Evolutionary conservation across 495 filamentous ascomycete species (phyloP).

Genomic region (Apodospora peruviana): DNA sequence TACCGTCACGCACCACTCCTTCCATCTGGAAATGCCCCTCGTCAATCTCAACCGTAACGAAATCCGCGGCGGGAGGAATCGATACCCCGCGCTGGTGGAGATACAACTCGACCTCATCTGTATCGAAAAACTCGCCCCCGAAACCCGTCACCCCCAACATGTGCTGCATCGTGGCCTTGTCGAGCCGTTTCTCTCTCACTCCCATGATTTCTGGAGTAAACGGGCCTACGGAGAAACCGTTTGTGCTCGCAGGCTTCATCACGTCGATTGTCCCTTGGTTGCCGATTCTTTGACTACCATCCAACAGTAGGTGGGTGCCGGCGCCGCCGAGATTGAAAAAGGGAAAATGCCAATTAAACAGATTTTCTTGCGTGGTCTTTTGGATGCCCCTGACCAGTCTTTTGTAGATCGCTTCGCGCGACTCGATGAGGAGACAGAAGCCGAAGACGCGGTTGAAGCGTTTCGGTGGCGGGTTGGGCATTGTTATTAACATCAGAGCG

Average conservation of each 20-base stretch:
- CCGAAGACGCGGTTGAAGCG: slow-evolving; percentile 56
- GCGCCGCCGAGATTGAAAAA: slow-evolving; percentile 64
- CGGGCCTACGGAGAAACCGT: slow-evolving; percentile 37
- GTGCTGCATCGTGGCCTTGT: slow-evolving; percentile 31
- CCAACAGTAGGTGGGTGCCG: slow-evolving; percentile 46
- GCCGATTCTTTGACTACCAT: slow-evolving; percentile 13
- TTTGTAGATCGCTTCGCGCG: slow-evolving; percentile 40
- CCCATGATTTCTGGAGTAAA: slow-evolving; percentile 24
- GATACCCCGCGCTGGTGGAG: slow-evolving; percentile 53
- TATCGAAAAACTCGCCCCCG: slow-evolving; percentile 68
- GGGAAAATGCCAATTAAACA: slow-evolving; percentile 57
- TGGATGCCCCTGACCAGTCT: slow-evolving; percentile 39
- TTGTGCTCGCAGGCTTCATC: slow-evolving; percentile 25
- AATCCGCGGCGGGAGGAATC: slow-evolving; percentile 48
- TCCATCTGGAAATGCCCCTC: too few species aligned
- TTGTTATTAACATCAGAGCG: slow-evolving; percentile 54
- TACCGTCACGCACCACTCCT: too few species aligned
- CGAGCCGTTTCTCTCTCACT: slow-evolving; percentile 21
- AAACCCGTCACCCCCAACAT: slow-evolving; percentile 38
- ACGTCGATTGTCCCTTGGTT: slow-evolving; percentile 28
- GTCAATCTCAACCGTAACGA: slow-evolving; percentile 46
- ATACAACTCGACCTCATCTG: slow-evolving; percentile 66
- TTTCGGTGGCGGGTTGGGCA: slow-evolving; percentile 44
- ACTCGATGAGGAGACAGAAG: slow-evolving; percentile 55
- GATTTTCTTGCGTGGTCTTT: slow-evolving; percentile 35